Evolutionary conservation across 108 stramenopile species (phyloP).

Genomic region (Nitzschia palea): DNA sequence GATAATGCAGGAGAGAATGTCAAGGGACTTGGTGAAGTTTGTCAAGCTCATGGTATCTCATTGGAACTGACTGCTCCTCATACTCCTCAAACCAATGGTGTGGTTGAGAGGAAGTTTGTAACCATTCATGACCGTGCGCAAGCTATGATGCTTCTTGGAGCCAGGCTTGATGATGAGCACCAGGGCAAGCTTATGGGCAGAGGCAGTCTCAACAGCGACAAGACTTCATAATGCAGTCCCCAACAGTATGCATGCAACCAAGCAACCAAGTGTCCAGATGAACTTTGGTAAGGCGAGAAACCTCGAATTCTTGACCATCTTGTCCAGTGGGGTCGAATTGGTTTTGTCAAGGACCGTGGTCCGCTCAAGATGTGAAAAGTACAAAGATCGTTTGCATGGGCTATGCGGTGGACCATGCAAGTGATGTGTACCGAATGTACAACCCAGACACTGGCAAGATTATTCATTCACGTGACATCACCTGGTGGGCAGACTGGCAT

Average conservation of each 20-base stretch:
- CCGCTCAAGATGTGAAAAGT: not conserved
- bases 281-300: not conserved
- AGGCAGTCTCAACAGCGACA: not conserved
- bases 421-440: not conserved
- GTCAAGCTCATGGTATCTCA: too few relatives aligned
- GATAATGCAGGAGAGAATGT: too few relatives aligned
- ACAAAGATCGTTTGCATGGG: not conserved
- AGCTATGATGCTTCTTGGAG: too few relatives aligned
- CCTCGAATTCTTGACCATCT: not conserved
- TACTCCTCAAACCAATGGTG: not conserved
- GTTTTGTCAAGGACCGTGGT: not conserved
- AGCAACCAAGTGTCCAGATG: not conserved
- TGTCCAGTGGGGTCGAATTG: slow-evolving; percentile 7
- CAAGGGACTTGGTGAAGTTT: too few relatives aligned
- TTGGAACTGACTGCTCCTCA: too few relatives aligned
- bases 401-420: not conserved
- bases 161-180: too few relatives aligned
- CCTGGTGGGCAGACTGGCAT: not conserved
- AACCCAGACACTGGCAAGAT: not conserved
- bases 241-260: not conserved
- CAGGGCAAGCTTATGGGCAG: slow-evolving; percentile 11
- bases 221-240: not conserved
- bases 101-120: not conserved
- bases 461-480: not conserved
- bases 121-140: too few relatives aligned